A percentile compares a stretch with the other conserved stretches of the same genome.
phyloP scores from a whole-genome alignment of 2,329 filamentous ascomycete genomes.

The Fusarium sp. region DNA sequence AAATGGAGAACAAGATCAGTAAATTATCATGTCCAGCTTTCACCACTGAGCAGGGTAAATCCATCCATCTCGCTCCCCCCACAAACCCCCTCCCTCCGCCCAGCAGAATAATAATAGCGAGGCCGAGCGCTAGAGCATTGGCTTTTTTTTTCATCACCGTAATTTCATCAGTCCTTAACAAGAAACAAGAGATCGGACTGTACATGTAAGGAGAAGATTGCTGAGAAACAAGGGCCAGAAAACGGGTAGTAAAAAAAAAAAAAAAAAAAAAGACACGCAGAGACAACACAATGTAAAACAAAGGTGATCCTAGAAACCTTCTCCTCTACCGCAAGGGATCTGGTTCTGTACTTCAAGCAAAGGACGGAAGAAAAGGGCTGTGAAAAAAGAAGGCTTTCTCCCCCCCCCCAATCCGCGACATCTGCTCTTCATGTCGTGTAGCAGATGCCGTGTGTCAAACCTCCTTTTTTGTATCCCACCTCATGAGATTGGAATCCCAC shows the following conservation, averaged over 20 bases:
- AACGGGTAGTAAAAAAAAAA: conserved; percentile 18
- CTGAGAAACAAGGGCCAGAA: conserved; percentile 27
- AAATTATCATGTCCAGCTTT: conserved; percentile 39
- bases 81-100: conserved; percentile 12
- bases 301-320: conserved; percentile 15
- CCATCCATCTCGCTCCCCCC: conserved; percentile 24
- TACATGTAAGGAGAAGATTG: conserved; percentile 35
- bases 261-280: conserved; percentile 17
- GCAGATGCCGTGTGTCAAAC: conserved; percentile 40
- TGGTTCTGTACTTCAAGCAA: conserved; percentile 40
- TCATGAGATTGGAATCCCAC: conserved; percentile 34
- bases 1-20: conserved; percentile 34
- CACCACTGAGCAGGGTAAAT: conserved; percentile 31
- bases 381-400: conserved; percentile 17
- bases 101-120: not conserved
- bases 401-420: conserved; percentile 29
- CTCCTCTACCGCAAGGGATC: conserved; percentile 13
- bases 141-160: conserved; percentile 41
- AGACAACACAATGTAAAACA: conserved; percentile 22
- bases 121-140: conserved; percentile 28
- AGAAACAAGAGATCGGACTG: conserved; percentile 37
- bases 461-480: conserved; percentile 29
- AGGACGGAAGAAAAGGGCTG: conserved; percentile 24
- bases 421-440: conserved; percentile 45
- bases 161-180: conserved; percentile 45